Evolutionary conservation across 768 basidiomycete species (phyloP), one percentile per base, ranked within the genome.

Genomic region (Lepiota subincarnata): DNA sequence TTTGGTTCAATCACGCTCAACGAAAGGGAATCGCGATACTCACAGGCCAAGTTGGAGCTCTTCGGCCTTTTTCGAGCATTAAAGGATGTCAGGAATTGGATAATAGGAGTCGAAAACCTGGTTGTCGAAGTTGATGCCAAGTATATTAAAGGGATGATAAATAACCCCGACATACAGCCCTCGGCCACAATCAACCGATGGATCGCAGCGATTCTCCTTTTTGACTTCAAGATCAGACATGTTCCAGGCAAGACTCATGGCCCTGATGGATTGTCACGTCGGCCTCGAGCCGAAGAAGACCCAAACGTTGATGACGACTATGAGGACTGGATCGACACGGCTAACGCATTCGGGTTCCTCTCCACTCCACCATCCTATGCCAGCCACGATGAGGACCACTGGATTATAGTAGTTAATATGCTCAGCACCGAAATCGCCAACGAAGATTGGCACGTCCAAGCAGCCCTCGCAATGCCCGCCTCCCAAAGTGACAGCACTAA

Each of bases 41-140:
- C 55, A 53, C 66, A 71, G 47, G 59, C 70, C 0, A 73, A 75
- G 44, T 14, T 70, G 1, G 71, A 74, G 53, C 57, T 74, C 0
- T 70, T 66, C 50, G 60, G 68, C 0, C 55, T 70, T 1, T 69
- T 64, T 41, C 48, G 55, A 0, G 60, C 60, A 0, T 61, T 71
- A 0, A 52, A 55, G 1, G 59, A 62, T 0, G 36, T 55, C 10
- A 26, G 58, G 0, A 39, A 69, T 0, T 66, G 59, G 35, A 48
- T 70, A 1, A 59, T 70, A 22, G 61, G 71, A 0, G 55, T 68
- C 0, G 40, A 47, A 3, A 59, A 61, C 14, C 56, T 66, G 3
- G 43, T 56, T 3, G 59, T 68, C 4, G 68, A 71, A 37, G 62
- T 68, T 0, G 66, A 70, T 48, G 68, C 68, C 11, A 62, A 62